Evolutionary conservation across 345 rosid genomes (phyloP).

Genomic region (Syzygium oleosum): DNA sequence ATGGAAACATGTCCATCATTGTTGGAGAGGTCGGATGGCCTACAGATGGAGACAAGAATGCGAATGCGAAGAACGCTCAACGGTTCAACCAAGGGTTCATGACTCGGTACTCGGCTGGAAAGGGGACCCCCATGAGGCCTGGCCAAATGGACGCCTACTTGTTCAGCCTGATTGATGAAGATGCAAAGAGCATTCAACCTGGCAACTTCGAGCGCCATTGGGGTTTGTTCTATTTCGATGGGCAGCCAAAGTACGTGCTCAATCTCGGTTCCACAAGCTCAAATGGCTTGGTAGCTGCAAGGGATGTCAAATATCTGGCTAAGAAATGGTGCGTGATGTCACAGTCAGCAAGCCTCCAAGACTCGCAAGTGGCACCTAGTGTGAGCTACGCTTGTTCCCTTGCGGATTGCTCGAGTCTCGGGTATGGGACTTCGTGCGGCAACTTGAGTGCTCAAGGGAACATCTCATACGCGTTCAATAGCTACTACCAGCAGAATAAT

Average conservation of each 20-base stretch:
- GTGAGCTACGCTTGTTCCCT: conserved; percentile 76
- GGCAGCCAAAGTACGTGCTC: conserved; percentile 53
- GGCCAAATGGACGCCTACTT: conserved; percentile 63
- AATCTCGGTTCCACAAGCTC: conserved; percentile 76
- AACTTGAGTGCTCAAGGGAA: conserved; percentile 44
- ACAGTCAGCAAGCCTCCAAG: conserved; percentile 52
- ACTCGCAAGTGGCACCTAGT: conserved; percentile 51
- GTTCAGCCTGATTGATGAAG: conserved; percentile 83
- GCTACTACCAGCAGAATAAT: conserved; percentile 74
- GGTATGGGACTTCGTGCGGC: conserved; percentile 78
- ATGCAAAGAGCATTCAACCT: conserved; percentile 68
- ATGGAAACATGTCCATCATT: conserved; percentile 58
- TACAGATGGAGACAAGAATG: conserved; percentile 74
- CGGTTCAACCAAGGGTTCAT: conserved; percentile 92
- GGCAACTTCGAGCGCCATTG: conserved; percentile 95
- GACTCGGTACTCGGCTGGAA: conserved; percentile 52
- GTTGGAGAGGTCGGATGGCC: conserved; percentile 97
- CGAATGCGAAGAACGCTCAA: conserved; percentile 55
- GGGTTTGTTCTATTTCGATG: conserved; percentile 80
- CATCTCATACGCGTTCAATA: conserved; percentile 84
- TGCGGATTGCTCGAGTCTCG: conserved; percentile 84
- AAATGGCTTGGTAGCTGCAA: conserved; percentile 50
- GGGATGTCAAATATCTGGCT: conserved; percentile 39
- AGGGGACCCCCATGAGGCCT: conserved; percentile 78
- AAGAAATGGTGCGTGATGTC: conserved; percentile 86